A percentile compares a stretch with the other conserved stretches of the same genome.
Conservation (phyloP, 495 filamentous ascomycete species). For the Oleoguttula mirabilis region DNA sequence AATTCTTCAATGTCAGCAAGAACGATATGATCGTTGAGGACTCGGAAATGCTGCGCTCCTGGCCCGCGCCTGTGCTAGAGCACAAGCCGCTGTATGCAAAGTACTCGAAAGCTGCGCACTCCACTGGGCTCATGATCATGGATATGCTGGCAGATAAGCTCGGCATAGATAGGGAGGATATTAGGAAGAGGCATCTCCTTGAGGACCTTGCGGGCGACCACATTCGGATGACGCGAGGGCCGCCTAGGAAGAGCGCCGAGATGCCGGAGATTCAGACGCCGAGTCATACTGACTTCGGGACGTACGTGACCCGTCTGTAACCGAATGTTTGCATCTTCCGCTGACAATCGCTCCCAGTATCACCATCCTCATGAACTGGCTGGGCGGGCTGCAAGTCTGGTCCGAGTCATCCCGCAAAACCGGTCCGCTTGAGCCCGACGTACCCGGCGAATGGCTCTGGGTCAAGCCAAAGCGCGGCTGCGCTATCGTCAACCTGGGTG, state of each 20-base stretch:
- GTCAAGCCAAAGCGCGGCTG: constrained; percentile 27
- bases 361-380: constrained; percentile 24
- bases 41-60: constrained; percentile 10
- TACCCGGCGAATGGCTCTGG: constrained; percentile 27
- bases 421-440: constrained; percentile 18
- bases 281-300: constrained; percentile 22
- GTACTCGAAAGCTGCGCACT: constrained; percentile 16
- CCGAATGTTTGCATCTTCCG: too few relatives aligned
- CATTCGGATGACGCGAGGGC: constrained; percentile 20
- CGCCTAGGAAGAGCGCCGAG: constrained; percentile 14
- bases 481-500: constrained; percentile 34
- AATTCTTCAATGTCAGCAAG: constrained; percentile 29
- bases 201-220: constrained; percentile 20
- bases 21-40: constrained; percentile 21
- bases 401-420: constrained; percentile 13
- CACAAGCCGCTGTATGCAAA: constrained; percentile 11
- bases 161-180: constrained; percentile 12
- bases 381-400: constrained; percentile 28
- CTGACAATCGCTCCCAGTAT: constrained; percentile 10
- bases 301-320: constrained; percentile 8
- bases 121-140: constrained; percentile 16
- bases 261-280: constrained; percentile 23
- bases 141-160: constrained; percentile 17
- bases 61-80: constrained; percentile 11
- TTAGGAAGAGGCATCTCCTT: constrained; percentile 13